These are phyloP conservation scores for Juglanconis juglandina DNA, from an alignment of 2,329 filamentous ascomycete genomes.

Conservation along the genomic window DNA sequence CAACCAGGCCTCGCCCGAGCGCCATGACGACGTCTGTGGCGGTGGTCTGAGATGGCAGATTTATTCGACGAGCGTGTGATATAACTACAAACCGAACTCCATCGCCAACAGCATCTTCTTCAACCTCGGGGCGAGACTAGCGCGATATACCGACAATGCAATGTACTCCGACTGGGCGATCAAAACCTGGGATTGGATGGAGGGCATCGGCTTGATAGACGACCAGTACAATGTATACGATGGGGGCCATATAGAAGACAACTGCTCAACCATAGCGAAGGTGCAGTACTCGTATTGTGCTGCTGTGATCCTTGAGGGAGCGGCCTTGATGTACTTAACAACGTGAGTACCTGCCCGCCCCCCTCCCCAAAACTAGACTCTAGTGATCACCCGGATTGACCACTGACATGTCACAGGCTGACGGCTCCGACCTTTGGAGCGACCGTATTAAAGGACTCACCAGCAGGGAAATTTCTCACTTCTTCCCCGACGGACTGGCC, in stretches of 20 bases:
- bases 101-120: conserved; percentile 40
- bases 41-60: conserved; percentile 62
- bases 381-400: background rate
- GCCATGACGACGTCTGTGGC: conserved; percentile 59
- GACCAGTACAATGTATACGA: conserved; percentile 58
- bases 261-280: conserved; percentile 54
- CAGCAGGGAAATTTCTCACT: conserved; percentile 31
- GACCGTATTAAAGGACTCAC: conserved; percentile 46
- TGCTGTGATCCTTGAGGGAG: conserved; percentile 55
- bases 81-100: conserved; percentile 55
- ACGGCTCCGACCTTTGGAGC: conserved; percentile 50
- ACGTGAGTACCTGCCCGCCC: conserved; percentile 30
- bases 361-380: background rate
- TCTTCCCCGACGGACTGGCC: conserved; percentile 36
- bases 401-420: conserved; percentile 33
- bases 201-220: conserved; percentile 42
- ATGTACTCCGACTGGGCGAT: conserved; percentile 52
- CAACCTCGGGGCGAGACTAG: conserved; percentile 50
- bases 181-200: conserved; percentile 50
- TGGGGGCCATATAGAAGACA: conserved; percentile 47
- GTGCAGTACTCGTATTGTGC: conserved; percentile 61
- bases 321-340: conserved; percentile 65
- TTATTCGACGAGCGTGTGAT: conserved; percentile 57
- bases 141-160: conserved; percentile 51
- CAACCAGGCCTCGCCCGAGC: conserved; percentile 49